Evolutionary conservation across 441 rosid genomes (phyloP).

Genomic region (Jatropha podagrica): DNA sequence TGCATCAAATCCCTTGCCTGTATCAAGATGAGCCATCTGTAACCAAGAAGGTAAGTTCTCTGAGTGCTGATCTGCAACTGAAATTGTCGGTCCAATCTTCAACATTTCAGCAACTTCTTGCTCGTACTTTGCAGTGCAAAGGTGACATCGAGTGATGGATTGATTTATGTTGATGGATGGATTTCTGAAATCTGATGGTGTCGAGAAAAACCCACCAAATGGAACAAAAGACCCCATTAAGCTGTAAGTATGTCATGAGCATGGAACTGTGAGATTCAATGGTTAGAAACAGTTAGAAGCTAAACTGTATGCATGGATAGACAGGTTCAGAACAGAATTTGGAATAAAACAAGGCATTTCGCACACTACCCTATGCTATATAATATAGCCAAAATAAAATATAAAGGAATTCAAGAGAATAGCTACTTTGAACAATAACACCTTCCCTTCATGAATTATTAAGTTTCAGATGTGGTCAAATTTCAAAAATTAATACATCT

Average conservation of each 20-base stretch:
- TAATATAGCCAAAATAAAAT: neutral
- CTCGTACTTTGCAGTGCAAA: conserved; percentile 61
- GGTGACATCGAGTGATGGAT: conserved; percentile 41
- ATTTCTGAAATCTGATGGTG: conserved; percentile 49
- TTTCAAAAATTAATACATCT: neutral
- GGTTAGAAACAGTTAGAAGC: conserved; percentile 25
- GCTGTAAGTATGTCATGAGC: conserved; percentile 54
- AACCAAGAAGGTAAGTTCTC: conserved; percentile 63
- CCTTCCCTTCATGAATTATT: neutral
- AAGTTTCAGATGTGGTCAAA: neutral
- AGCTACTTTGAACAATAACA: neutral
- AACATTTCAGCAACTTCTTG: conserved; percentile 49
- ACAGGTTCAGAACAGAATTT: conserved; percentile 2
- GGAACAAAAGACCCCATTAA: conserved; percentile 93
- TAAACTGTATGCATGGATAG: conserved; percentile 14
- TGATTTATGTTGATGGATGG: conserved; percentile 38
- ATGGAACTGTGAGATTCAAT: conserved; percentile 41
- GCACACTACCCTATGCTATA: too few species aligned
- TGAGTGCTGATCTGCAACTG: conserved; percentile 48
- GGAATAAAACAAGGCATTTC: conserved; percentile 1
- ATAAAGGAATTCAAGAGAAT: neutral
- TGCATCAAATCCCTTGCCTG: conserved; percentile 31
- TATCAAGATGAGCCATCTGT: conserved; percentile 46
- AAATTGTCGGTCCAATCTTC: conserved; percentile 39
- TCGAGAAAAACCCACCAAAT: conserved; percentile 80